Evolutionary conservation across 768 basidiomycete genomes (phyloP).

Genomic region (Tubosaeta brunneosetosa): DNA sequence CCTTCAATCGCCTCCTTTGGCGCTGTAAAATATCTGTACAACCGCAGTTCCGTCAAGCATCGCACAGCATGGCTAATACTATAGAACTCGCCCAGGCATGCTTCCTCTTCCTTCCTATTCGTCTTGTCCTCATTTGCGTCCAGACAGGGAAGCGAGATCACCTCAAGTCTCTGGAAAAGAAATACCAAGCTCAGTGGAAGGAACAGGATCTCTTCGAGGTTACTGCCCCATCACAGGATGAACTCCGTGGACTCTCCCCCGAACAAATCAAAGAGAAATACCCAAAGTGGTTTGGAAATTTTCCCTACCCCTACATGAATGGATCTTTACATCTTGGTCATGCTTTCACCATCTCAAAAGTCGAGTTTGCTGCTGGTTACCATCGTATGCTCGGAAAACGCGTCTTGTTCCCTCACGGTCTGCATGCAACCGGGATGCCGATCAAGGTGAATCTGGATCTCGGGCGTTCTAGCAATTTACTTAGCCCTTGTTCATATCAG

Average conservation of each 20-base stretch:
- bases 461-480: background rate
- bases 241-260: constrained; percentile 58
- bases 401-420: constrained; percentile 93
- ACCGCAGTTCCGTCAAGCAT: constrained; percentile 13
- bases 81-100: constrained; percentile 60
- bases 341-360: constrained; percentile 96
- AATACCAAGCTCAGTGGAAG: constrained; percentile 81
- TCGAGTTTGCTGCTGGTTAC: constrained; percentile 95
- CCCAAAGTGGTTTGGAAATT: constrained; percentile 98
- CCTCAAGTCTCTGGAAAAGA: constrained; percentile 74
- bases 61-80: constrained; percentile 50
- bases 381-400: constrained; percentile 93
- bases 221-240: constrained; percentile 67
- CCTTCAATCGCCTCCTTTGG: constrained; percentile 23
- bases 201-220: constrained; percentile 77
- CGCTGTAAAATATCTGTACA: constrained; percentile 30
- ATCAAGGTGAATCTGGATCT: constrained; percentile 72
- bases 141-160: constrained; percentile 94
- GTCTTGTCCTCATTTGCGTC: constrained; percentile 2
- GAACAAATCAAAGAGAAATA: constrained; percentile 66
- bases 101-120: background rate
- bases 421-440: constrained; percentile 98
- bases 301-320: constrained; percentile 98
- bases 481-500: constrained; percentile 36
- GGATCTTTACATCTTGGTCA: constrained; percentile 96